Base-by-base conservation (phyloP, 1,139 yeast genomes). In the Hansenula anomala region DNA sequence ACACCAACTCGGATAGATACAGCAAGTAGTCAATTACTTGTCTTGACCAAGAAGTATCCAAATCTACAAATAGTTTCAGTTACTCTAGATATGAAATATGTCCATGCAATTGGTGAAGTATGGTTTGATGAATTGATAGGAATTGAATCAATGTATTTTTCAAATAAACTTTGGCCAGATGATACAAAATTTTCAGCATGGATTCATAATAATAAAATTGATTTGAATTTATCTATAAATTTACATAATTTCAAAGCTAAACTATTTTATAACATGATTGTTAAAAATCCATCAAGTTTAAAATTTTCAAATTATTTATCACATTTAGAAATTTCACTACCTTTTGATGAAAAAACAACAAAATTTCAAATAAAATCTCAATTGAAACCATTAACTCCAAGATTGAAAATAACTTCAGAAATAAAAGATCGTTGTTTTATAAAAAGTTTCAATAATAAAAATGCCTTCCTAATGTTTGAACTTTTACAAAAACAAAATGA, bases 111-210 rank as follows among this genome's bases (percentile, higher is more conserved):
- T 4, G 27, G 28, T 10, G 33, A 31, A 16, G 28, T 17, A 23
- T 31, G 33, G 33, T 31, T 31, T 23, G 33, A 31, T 31, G 20
- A 23, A 9, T 22, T 28, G 2, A 31, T 31, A 15, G 18, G 18
- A 3, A 31, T 31, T 16, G 23, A 31, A 12, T 31, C 33, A 11
- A n/a, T n/a, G n/a, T 31, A 14, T 13, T 23, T 20, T 16, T 6
- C n/a, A 8, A 16, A 23, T 6, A 31, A 23, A 16, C 18, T 16
- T 12, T 15, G 3, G 11, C 4, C 10, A 20, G 6, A 7, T 23
- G 25, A 23, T 8, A 12, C 7, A 8, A 13, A 23, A 23, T 23
- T 23, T 23, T 23, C 25, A 23, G 4, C 11, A 8, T 8, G 11
- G 25, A 12, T 24, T 6, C 28, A 32, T n/a, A 10, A n/a, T 6